Base-by-base conservation (phyloP, 2,329 filamentous ascomycete species). In the Cercospora sesami region DNA sequence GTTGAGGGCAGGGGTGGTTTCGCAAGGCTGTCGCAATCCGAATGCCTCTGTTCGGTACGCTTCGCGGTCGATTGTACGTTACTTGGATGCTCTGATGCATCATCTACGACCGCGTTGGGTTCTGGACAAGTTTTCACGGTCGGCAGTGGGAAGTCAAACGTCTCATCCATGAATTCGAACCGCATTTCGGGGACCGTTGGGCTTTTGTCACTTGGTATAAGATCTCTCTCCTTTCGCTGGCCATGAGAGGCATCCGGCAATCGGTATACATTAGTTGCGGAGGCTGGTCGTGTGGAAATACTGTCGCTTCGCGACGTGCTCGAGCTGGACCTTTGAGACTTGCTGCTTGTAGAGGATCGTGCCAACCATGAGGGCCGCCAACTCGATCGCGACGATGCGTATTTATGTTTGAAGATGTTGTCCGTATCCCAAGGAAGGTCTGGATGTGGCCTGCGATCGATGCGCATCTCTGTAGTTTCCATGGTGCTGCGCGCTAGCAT, bases 331-430 rank as follows among this genome's bases (percentile, higher is more conserved):
- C 57, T 45, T 39, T 60, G 57, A 23, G 66, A 68, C 8, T 55
- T 63, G 33, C 57, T 64, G 36, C 66, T 65, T 26, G 55, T 33
- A 18, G 66, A 65, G 1, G 61, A 61, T 30, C 55, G 39, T 5
- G 66, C 28, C 48, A 68, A 14, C 62, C 66, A 68, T 9, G 57
- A 65, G 6, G 66, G 55, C 30, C 66, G 63, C 66, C 66, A 68
- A 42, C 65, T 67, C 7, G 60, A 48, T 33, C 57, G 59, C 36
- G 55, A 58, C n/a, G 60, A 58, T 12, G 18, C 16, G 48, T 36
- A 53, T 21, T 60, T 51, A 45, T 53, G 30, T 21, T 55, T 64
- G 55, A 39, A 28, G 65, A 53, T n/a, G 21, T 23, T 45, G 2
- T 61, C 48, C 26, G 39, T 16, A 18, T 67, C 42, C 39, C 51